A percentile compares a stretch with the other conserved stretches of the same genome.
Conservation (phyloP, 345 rosid species). For the Toxicodendron radicans region DNA sequence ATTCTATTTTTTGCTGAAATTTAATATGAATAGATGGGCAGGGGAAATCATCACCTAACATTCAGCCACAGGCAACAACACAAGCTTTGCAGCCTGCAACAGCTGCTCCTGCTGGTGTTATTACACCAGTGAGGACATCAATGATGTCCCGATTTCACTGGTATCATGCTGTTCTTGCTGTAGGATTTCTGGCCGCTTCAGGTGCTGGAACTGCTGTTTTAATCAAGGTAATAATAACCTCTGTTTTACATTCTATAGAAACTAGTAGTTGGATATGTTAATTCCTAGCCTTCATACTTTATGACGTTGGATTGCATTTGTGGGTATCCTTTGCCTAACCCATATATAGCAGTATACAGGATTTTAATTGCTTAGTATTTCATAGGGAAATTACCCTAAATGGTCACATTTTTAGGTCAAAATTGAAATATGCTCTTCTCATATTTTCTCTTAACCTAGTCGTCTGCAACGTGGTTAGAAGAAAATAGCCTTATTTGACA, state of each 20-base stretch:
- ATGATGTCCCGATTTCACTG: constrained; percentile 53
- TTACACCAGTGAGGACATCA: constrained; percentile 38
- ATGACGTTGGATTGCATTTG: not conserved
- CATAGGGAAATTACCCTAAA: not conserved
- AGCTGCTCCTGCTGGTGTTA: constrained; percentile 50
- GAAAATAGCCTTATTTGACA: too few relatives aligned
- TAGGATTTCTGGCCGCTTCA: constrained; percentile 78
- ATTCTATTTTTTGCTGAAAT: constrained; percentile 24
- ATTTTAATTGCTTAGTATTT: not conserved
- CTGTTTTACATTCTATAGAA: not conserved
- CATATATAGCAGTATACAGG: not conserved
- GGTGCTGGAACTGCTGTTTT: constrained; percentile 86
- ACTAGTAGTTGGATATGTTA: constrained; percentile 4
- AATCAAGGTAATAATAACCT: constrained; percentile 55
- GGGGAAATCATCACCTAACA: constrained; percentile 45
- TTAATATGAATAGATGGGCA: constrained; percentile 44
- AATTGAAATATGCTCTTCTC: too few relatives aligned
- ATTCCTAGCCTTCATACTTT: constrained; percentile 9
- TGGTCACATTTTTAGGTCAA: too few relatives aligned
- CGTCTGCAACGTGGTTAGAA: too few relatives aligned
- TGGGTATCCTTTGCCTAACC: constrained; percentile 8
- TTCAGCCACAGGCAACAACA: constrained; percentile 51
- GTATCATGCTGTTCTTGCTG: constrained; percentile 79
- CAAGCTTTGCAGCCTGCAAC: constrained; percentile 58
- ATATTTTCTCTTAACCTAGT: too few relatives aligned